Evolutionary conservation across 768 basidiomycete species (phyloP), one percentile per base, ranked within the genome.

Genomic region (Asterophora lycoperdoides): DNA sequence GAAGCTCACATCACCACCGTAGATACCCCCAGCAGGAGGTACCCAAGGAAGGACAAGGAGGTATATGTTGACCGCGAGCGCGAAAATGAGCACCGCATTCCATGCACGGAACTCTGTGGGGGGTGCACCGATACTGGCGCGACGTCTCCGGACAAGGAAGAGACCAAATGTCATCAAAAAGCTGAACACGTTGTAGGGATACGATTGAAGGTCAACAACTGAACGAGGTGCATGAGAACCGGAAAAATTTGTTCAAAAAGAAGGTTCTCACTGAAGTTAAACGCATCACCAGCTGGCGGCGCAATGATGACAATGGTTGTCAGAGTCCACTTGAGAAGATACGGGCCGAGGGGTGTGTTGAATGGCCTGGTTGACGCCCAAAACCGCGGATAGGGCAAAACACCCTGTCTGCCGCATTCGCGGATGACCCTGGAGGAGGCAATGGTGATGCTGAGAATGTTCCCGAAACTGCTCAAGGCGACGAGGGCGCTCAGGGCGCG

Each of bases 281-380:
- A 74, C 6, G 71, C 71, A 56, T 72, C 72, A 42, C 68, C 68
- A 19, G 70, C 65, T 1, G 72, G 72, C 19, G 71, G 68, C 1
- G 68, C 73, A 38, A 77, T 60, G 52, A 81, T 78, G 43, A 79
- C 71, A 47, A 79, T 65, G 17, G 71, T 64, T 1, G 75, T 75
- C 10, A 78, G 54, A 9, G 69, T 43, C 68, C 71, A 80, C 49
- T 75, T 71, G 32, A 77, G 60, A 9, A 73, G 58, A 34, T 76
- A 68, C 3, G 78, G 73, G 1, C 66, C 73, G 1, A 71, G 58
- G 5, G 79, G 78, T 4, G 78, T 78, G 33, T 74, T 75, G 56
- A 79, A 79, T 1, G 78, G 78, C 32, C 66, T 64, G 2, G 73
- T 78, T 1, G 74, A 75, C 4, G 73, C 71, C 68, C 75, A 80